Evolutionary conservation across 2,329 filamentous ascomycete species (phyloP), one percentile per base, ranked within the genome.

Genomic region (Aspergillus sp.): DNA sequence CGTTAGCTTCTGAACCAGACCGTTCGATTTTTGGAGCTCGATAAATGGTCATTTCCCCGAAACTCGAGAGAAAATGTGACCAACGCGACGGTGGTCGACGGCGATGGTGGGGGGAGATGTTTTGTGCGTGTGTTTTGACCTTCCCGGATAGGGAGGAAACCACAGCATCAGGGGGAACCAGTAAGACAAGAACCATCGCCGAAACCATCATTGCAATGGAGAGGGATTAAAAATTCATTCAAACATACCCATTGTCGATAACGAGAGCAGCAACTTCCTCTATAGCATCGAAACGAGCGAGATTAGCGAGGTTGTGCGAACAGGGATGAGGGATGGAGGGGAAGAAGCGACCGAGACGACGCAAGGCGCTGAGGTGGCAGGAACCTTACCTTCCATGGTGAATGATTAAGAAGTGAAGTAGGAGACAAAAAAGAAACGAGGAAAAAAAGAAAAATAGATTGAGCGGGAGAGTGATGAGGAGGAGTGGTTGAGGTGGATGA

Each of bases 211-310:
- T 58, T 50, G 38, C 30, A 22, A 41, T n/a, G 16, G 19, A 41
- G 17, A 22, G 16, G 51, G 49, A 58, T 60, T 55, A 49, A 48
- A 45, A 53, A 48, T 32, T 30, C 41, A 53, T 35, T 26, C 45
- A 44, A 80, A 82, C 92, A 90, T 93, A 99, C 94, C 94, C 94
- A 97, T 99, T 99, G 92, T 99, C 94, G 83, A 99, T 97, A 81
- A 99, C 94, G 90, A 99, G 92, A 80, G 94, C 94, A 80, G 94
- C 94, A 81, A 99, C 94, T 90, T 99, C 94, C 86, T 99, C 94
- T 97, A 76, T 79, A 80, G 61, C 59, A 58, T 59, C 73, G 65
- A 50, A 64, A 56, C 32, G 20, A 40, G 54, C 32, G 17, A 7
- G 17, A 72, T 76, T 66, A 76, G 74, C 67, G 60, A 63, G 48